phyloP scores from a whole-genome alignment of 1,139 yeast genomes.

The Geotrichum europaeum region DNA sequence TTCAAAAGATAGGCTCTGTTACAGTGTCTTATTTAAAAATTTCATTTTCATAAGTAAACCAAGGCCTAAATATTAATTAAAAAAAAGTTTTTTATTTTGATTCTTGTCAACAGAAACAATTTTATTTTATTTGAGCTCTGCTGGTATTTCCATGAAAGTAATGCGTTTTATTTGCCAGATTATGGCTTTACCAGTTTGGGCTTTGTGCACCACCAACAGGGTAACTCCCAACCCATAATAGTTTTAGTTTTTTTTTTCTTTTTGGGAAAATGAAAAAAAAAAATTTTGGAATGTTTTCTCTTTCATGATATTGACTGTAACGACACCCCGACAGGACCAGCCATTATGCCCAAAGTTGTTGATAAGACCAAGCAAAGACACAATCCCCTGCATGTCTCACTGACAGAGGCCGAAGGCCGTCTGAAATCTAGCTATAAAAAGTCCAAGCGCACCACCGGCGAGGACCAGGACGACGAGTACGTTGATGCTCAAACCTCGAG shows the following conservation, averaged over 20 bases:
- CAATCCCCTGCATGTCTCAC: constrained; percentile 16
- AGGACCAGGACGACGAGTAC: constrained; percentile 50
- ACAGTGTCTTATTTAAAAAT: no score
- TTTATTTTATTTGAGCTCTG: not conserved
- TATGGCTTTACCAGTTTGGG: not conserved
- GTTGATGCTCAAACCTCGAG: constrained; percentile 80
- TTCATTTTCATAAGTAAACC: no score
- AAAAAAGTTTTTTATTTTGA: no score
- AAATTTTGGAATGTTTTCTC: constrained; percentile 2
- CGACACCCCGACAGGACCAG: not conserved
- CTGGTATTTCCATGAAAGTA: no score
- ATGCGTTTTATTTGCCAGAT: not conserved
- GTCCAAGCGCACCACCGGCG: constrained; percentile 19
- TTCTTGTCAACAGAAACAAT: no score
- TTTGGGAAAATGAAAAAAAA: not conserved
- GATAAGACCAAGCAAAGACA: constrained; percentile 11
- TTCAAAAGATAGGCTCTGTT: no score
- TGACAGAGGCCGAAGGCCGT: constrained; percentile 22
- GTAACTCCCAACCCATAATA: constrained; percentile 3
- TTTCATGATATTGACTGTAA: not conserved
- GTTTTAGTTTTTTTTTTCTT: not conserved
- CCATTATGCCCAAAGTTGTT: constrained; percentile 12
- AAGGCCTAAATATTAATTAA: no score
- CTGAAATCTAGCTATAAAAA: constrained; percentile 16
- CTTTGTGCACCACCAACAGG: not conserved